Evolutionary conservation across 78 protist species (phyloP), one percentile per base, ranked within the genome.

Genomic region (Andalucia godoyi): DNA sequence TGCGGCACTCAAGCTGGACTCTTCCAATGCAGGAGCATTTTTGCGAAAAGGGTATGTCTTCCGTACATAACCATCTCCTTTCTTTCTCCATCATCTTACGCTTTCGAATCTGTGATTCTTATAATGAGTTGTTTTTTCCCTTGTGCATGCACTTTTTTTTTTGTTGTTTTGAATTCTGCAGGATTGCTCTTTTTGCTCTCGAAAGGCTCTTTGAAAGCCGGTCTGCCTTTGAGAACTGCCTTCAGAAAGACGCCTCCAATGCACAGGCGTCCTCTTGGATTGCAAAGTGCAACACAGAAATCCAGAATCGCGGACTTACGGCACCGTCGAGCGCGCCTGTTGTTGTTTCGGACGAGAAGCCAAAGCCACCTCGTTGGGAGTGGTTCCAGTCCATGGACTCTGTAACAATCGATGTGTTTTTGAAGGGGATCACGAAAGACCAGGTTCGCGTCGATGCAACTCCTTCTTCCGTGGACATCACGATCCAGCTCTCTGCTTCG

Each of bases 1-100:
- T 21, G n/a, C 21, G 18, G 60, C 60, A 21, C 21, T 55, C 54
- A 21, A 55, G 18, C 25, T 30, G 21, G 27, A 55, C 60, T 29
- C 54, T 30, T 29, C 21, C 21, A 55, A 21, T 21, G 21, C 21
- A 55, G 18, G 21, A 21, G 60, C 60, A 21, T 21, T 29, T 18
- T 55, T 55, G 25, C 21, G 60, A 55, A 55, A 55, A 55, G 60
- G 54, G 60, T 55, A 55, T 29, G 25, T 30, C 21, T 55, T 30
- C 21, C 21, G 21, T 29, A 29, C 21, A 55, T 21, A 21, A 29
- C 21, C 54, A 29, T 21, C 25, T 55, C 21, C 21, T 21, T 55
- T 55, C 21, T 21, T 21, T 30, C 25, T 21, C 21, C 21, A 55
- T 21, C 21, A 55, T 29, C 21, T 55, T 21, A 55, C 53, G 21